Evolutionary conservation across 163 green algal genomes (phyloP).

Genomic region (Coccomyxa subellipsoidea): DNA sequence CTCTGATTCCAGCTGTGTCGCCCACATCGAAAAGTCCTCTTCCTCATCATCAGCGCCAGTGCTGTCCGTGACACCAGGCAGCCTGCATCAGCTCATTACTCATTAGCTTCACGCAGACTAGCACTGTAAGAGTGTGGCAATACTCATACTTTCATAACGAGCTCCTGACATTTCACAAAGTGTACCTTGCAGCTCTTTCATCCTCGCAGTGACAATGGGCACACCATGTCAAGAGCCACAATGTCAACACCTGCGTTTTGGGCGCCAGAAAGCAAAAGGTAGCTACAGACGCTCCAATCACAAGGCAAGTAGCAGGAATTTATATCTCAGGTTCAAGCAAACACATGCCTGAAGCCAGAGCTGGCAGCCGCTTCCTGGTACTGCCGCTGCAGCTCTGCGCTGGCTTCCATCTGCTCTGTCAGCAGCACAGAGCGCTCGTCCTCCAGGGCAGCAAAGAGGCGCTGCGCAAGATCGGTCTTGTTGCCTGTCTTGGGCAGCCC

Average conservation of each 20-base stretch:
- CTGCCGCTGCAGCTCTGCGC: neutral
- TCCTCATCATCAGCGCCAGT: neutral
- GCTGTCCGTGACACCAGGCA: neutral
- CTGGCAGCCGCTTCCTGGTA: neutral
- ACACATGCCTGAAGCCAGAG: neutral
- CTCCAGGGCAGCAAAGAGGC: neutral
- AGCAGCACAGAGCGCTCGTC: neutral
- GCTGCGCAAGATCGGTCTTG: constrained; percentile 7
- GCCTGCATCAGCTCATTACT: neutral
- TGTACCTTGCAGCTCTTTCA: no score
- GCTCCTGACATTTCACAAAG: no score
- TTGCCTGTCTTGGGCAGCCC: constrained; percentile 12
- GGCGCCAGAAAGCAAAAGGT: no score
- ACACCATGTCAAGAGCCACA: no score
- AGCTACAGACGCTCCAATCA: no score
- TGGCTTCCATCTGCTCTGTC: neutral
- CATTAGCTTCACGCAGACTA: no score
- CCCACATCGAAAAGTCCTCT: neutral
- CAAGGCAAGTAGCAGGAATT: no score
- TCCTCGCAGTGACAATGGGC: no score
- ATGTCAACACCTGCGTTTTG: no score
- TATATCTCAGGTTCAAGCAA: no score
- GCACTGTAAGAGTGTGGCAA: no score
- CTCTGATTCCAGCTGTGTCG: neutral
- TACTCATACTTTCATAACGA: no score